Conservation (phyloP, 1,284 basidiomycete genomes). For the Cutaneotrichosporon arboriforme region DNA sequence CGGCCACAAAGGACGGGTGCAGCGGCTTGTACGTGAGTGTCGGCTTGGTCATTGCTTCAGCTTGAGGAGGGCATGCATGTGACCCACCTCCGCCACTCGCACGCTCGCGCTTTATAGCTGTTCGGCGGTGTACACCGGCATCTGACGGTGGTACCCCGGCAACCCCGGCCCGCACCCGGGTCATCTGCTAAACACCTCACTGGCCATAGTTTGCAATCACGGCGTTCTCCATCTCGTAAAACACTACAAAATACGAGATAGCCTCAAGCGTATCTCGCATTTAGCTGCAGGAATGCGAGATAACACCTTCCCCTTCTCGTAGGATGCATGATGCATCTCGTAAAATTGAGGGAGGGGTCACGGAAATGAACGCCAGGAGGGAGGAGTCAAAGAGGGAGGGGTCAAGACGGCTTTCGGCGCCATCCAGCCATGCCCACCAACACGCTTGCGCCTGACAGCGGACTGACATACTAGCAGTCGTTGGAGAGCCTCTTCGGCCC, state of each 20-base stretch:
- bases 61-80: neutral
- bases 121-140: neutral
- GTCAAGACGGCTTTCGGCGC: too few relatives aligned
- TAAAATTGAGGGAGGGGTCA: too few relatives aligned
- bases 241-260: neutral
- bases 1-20: conserved; percentile 28
- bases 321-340: too few relatives aligned
- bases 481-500: too few relatives aligned
- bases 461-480: too few relatives aligned
- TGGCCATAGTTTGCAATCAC: neutral
- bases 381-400: neutral
- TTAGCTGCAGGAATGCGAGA: neutral
- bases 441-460: too few relatives aligned
- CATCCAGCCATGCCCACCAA: too few relatives aligned
- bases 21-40: conserved; percentile 13
- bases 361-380: too few relatives aligned
- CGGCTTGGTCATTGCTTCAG: neutral
- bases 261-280: neutral
- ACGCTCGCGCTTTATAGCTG: too few relatives aligned
- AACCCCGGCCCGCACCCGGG: neutral
- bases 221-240: neutral
- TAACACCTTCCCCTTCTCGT: neutral
- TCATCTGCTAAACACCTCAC: neutral
- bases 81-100: neutral
- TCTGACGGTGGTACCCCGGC: neutral